Evolutionary conservation across 768 basidiomycete genomes (phyloP), one percentile per base, ranked within the genome.

Genomic region (Trametes maxima): DNA sequence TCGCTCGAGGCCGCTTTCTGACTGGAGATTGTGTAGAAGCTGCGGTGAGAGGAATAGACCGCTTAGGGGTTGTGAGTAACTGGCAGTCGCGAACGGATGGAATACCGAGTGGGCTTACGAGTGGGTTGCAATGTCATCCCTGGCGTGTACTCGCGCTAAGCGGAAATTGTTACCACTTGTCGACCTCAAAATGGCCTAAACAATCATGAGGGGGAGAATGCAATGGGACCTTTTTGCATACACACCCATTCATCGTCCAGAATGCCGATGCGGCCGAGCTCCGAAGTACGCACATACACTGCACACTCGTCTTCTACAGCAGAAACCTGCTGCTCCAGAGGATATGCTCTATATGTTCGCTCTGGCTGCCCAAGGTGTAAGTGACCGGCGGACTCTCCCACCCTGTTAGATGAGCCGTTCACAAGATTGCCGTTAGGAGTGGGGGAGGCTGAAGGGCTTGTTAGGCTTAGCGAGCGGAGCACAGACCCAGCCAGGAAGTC

Each of bases 201-300:
- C 45, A 57, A 68, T 47, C 65, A 50, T 64, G 12, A 59, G 17
- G 50, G 59, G 2, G 17, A 3, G 7, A 51, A 14, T 16, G 5
- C 28, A 21, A 8, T n/a, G 1, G 12, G 22, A 35, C 12, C 24
- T n/a, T 5, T 42, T n/a, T 3, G 22, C 2, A 40, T 24, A 65
- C 80, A 46, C 72, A 90, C 92, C 93, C 92, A 94, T 68, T 93
- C 92, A 35, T 87, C 87, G 63, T 83, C 82, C 51, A 91, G 77
- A 6, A 87, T 70, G 14, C 92, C 91, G 43, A 90, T 74, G 54
- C 77, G 81, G 40, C 83, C 80, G 16, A 94, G 77, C 59, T 89
- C 86, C n/a, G 77, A 68, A 2, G 88, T 85, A 35, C 81, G 79
- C 36, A 90, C 65, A 70, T 87, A 90, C 0, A 92, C 65, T 3